Percentiles rank a stretch among this genome's conserved stretches.
Evolutionary conservation across 805 yeast species (phyloP).

Genomic region (Candida loeiensis): DNA sequence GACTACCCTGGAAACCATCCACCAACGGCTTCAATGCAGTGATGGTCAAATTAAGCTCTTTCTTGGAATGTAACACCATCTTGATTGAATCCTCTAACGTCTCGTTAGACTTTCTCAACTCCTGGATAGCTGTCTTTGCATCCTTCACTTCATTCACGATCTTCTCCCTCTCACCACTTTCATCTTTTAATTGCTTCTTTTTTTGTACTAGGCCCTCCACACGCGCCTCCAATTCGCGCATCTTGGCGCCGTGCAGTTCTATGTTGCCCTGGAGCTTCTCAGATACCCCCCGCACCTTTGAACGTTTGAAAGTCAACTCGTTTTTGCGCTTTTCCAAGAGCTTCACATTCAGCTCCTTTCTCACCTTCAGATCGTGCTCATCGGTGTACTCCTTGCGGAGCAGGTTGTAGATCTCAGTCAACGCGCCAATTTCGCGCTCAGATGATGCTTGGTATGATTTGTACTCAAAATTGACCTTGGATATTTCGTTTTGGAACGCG

Average conservation of each 20-base stretch:
- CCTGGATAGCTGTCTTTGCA: slow-evolving; percentile 15
- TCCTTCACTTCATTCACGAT: slow-evolving; percentile 16
- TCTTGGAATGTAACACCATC: slow-evolving; percentile 21
- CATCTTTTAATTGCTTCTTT: slow-evolving; percentile 14
- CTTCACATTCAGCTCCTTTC: slow-evolving; percentile 30
- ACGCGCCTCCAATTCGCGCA: slow-evolving; percentile 16
- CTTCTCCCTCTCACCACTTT: slow-evolving; percentile 20
- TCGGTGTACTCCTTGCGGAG: slow-evolving; percentile 37
- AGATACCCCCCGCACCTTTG: slow-evolving; percentile 18
- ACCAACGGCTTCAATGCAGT: slow-evolving; percentile 22
- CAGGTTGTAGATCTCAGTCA: slow-evolving; percentile 27
- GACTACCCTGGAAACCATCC: slow-evolving; percentile 11
- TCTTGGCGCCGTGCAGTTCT: slow-evolving; percentile 18
- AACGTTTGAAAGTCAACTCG: slow-evolving; percentile 29
- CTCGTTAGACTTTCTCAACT: slow-evolving; percentile 20
- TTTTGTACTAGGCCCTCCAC: slow-evolving; percentile 22
- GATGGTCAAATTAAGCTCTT: slow-evolving; percentile 16
- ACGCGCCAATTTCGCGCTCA: slow-evolving; percentile 13
- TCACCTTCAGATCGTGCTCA: slow-evolving; percentile 27
- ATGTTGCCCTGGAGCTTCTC: slow-evolving; percentile 11
- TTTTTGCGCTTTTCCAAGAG: slow-evolving; percentile 30
- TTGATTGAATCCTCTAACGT: slow-evolving; percentile 26
- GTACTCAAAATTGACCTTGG: slow-evolving; percentile 19
- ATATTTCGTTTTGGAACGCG: slow-evolving; percentile 25
- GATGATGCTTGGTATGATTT: slow-evolving; percentile 14